Base-by-base conservation (phyloP, 2,329 filamentous ascomycete species). In the Pleoardoris graminearum region DNA sequence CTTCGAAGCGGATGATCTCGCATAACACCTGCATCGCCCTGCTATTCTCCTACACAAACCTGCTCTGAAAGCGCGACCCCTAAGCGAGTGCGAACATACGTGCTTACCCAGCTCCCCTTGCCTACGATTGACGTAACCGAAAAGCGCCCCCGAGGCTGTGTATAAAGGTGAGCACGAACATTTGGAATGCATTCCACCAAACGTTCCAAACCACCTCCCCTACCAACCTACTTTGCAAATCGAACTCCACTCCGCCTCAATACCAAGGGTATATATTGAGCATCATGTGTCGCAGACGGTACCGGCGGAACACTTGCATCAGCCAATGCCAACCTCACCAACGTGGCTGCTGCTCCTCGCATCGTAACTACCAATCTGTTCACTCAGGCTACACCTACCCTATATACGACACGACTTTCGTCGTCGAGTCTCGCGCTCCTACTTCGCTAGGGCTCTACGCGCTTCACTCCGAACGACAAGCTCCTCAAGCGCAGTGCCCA, bases 21-120 rank as follows among this genome's bases (percentile, higher is more conserved):
- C 21, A 39, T 25, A 19, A n/a, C 22, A 39, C 7, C 22, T 17
- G 21, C 12, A 39, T 39, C 22, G 3, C 37, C 14, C 21, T n/a
- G n/a, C 19, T 7, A 8, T 3, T 17, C 4, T 2, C 25, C 19
- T 17, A 12, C 6, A 32, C 14, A 30, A 32, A 30, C 39, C 27
- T 12, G 16, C 12, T 21, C 30, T 43, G 10, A 25, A 17, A 21
- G n/a, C 39, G 27, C 27, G 7, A 29, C 16, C 30, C 2, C 27
- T 35, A 46, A 46, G 30, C 43, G 43, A 46, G 30, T 46, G 30
- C 43, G 43, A 46, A n/a, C n/a, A 4, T 46, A 46, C 11, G 39
- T n/a, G 41, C 17, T 32, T n/a, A 44, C 27, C 27, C 22, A 27
- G 27, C 12, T 44, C 16, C 14, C 14, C 41, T 22, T 44, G 21